These are phyloP conservation scores for Delonix regia DNA, from an alignment of 306 rosid genomes.

Conservation along the genomic window DNA sequence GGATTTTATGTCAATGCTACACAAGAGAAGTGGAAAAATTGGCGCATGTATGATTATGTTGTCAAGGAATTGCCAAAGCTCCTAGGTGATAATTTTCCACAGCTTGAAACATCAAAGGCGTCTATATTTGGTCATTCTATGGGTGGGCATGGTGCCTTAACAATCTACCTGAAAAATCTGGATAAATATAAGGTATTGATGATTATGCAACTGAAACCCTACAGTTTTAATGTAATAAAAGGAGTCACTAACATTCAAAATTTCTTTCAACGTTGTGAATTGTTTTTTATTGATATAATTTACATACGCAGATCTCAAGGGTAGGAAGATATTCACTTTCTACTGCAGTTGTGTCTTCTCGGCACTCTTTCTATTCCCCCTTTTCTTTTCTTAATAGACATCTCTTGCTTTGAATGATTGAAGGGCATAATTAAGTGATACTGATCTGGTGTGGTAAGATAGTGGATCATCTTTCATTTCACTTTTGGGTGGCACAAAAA, in stretches of 20 bases:
- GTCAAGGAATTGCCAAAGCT: constrained; percentile 86
- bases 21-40: constrained; percentile 96
- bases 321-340: not conserved
- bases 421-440: not conserved
- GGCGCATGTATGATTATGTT: constrained; percentile 97
- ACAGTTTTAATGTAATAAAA: not conserved
- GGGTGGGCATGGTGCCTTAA: constrained; percentile 98
- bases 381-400: not conserved
- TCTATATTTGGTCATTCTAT: constrained; percentile 94
- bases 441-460: not conserved
- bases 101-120: constrained; percentile 80
- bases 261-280: constrained; percentile 7
- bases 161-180: constrained; percentile 79
- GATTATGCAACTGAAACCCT: constrained; percentile 19
- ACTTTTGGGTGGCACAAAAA: not conserved
- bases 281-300: constrained; percentile 13
- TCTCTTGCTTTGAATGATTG: not conserved
- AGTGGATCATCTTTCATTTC: not conserved
- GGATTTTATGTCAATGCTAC: constrained; percentile 96
- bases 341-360: not conserved
- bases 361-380: not conserved
- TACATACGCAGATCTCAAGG: not conserved
- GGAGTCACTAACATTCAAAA: not conserved
- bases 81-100: constrained; percentile 70
- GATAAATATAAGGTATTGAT: constrained; percentile 82